Evolutionary conservation across 495 filamentous ascomycete genomes (phyloP), one percentile per base, ranked within the genome.

Genomic region (Amorphotheca resinae): DNA sequence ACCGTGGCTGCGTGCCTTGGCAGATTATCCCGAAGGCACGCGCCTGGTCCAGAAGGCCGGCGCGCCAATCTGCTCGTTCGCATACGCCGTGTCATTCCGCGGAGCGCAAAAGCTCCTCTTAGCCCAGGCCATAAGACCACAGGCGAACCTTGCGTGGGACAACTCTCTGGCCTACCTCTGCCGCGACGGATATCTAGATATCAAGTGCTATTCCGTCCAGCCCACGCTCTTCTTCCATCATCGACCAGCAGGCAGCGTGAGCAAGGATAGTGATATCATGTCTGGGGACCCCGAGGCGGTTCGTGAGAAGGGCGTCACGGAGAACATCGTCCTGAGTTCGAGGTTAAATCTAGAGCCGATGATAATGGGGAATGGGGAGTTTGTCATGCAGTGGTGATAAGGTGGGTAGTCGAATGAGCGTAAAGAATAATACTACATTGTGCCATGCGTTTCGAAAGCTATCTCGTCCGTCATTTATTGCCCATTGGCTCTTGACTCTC

Each of bases 91-190:
- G 2, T 70, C 70, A 0, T 65, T 65, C 21, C 51, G 59, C 33
- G 72, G 74, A 4, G 74, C 73, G 2, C 66, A 61, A 18, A 70
- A 69, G 16, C 57, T 76, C 11, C 64, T 78, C n/a, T 56, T 63
- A 12, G 65, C 62, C 32, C 22, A 38, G n/a, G 43, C 18, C 1
- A 58, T 71, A 14, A 66, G 61, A 4, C 59, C 68, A 1, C 63
- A 64, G 15, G 59, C 54, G 14, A 57, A 57, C 12, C 56, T 56
- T 11, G 59, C 67, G 2, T 68, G 69, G 34, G 73, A 75, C 38
- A 60, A 68, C 14, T 62, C 64, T 2, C 52, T 76, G n/a, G 62
- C 67, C n/a, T 46, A 61, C 9, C 57, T 72, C 50, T 76, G 72
- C 51, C 44, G 53, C 0, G 49, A 59, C 46, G 52, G 57, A 3